These are phyloP conservation scores for Hordeum vulgare DNA, from an alignment of 176 grass and related monocot species.

Conservation along the genomic window DNA sequence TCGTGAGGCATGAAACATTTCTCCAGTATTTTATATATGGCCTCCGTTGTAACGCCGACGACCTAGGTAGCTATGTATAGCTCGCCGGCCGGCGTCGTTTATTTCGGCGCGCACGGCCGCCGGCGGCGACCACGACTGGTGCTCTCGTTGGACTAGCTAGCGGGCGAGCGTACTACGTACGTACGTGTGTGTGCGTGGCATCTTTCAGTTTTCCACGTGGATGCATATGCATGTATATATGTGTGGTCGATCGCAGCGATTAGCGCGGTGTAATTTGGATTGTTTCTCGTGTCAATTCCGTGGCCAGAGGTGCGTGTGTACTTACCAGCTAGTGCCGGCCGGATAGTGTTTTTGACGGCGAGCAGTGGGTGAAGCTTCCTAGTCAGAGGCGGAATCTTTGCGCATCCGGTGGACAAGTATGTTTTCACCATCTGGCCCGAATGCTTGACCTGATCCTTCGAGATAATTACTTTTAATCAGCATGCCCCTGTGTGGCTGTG, in stretches of 20 bases:
- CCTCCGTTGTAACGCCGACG: neutral
- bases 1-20: neutral
- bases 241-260: too few species aligned
- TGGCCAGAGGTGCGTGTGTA: neutral
- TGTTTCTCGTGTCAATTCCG: neutral
- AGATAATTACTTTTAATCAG: too few species aligned
- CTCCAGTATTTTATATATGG: neutral
- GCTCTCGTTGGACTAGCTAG: slow-evolving; percentile 4
- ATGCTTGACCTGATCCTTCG: too few species aligned
- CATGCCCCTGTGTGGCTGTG: too few species aligned
- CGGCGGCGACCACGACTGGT: slow-evolving; percentile 6
- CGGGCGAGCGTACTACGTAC: too few species aligned
- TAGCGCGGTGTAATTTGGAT: neutral
- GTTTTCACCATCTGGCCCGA: too few species aligned
- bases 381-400: too few species aligned
- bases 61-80: neutral
- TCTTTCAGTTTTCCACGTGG: slow-evolving; percentile 2
- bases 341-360: neutral
- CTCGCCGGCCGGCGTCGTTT: neutral
- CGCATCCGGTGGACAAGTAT: too few species aligned
- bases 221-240: neutral
- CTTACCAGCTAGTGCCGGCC: neutral
- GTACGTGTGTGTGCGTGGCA: neutral
- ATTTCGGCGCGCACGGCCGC: neutral
- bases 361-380: neutral